phyloP scores from a whole-genome alignment of 169 alveolate genomes.

The Plasmodium gaboni region DNA sequence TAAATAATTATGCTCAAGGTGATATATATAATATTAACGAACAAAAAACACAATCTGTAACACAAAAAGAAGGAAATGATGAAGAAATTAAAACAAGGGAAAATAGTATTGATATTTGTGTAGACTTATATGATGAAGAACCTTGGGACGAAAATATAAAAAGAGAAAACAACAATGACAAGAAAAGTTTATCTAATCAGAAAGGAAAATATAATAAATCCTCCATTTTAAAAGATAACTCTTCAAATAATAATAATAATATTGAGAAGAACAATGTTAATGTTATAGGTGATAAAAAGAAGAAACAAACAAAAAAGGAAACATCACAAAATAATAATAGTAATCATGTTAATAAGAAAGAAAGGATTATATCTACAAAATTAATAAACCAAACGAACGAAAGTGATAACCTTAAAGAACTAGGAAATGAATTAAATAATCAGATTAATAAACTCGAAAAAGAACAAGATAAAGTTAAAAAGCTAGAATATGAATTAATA shows the following conservation, averaged over 20 bases:
- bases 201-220: background rate
- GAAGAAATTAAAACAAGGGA: background rate
- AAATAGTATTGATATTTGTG: conserved; percentile 32
- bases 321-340: background rate
- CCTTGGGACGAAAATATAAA: conserved; percentile 53
- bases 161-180: background rate
- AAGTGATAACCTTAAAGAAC: conserved; percentile 27
- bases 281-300: background rate
- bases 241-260: background rate
- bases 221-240: background rate
- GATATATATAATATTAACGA: no score
- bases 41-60: background rate
- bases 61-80: conserved; percentile 4
- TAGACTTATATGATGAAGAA: conserved; percentile 69
- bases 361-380: conserved; percentile 2
- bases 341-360: background rate
- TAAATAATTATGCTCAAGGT: no score
- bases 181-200: background rate
- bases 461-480: conserved; percentile 73
- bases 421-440: conserved; percentile 42
- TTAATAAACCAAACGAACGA: background rate
- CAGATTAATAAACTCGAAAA: conserved; percentile 60
- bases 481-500: conserved; percentile 70
- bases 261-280: no score
- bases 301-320: background rate